phyloP scores from a whole-genome alignment of 306 rosid species.

The Cucurbita pepo region DNA sequence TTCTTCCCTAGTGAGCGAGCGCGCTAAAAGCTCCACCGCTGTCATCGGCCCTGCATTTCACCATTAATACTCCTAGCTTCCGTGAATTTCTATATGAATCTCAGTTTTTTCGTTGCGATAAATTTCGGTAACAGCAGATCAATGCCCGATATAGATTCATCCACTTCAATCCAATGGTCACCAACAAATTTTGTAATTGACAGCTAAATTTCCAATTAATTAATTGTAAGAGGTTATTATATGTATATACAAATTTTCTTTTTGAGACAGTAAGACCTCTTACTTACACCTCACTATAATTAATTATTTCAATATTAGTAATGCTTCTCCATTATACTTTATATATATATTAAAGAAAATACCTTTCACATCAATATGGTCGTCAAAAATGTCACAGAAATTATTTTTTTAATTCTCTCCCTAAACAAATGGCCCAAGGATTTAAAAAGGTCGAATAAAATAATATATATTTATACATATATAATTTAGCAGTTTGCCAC shows the following conservation, averaged over 20 bases:
- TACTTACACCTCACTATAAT: background rate
- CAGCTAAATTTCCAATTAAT: too few species aligned
- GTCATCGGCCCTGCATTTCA: background rate
- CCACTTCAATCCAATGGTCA: background rate
- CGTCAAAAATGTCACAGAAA: background rate
- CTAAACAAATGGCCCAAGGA: too few species aligned
- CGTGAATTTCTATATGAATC: background rate
- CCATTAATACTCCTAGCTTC: background rate
- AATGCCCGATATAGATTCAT: background rate
- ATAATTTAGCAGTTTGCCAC: background rate
- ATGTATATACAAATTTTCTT: too few species aligned
- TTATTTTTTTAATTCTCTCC: too few species aligned
- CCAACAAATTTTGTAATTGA: background rate
- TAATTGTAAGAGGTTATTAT: too few species aligned
- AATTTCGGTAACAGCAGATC: background rate
- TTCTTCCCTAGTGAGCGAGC: background rate
- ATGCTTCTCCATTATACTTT: background rate
- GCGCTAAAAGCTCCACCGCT: slow-evolving; percentile 1
- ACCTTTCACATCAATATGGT: background rate
- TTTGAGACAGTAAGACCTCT: background rate
- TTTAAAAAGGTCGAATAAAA: too few species aligned
- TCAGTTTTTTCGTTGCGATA: background rate
- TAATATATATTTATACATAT: background rate
- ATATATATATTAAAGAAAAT: background rate
- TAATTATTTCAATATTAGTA: background rate